Evolutionary conservation across 768 basidiomycete genomes (phyloP), one percentile per base, ranked within the genome.

Genomic region (Calocybe cyanea): DNA sequence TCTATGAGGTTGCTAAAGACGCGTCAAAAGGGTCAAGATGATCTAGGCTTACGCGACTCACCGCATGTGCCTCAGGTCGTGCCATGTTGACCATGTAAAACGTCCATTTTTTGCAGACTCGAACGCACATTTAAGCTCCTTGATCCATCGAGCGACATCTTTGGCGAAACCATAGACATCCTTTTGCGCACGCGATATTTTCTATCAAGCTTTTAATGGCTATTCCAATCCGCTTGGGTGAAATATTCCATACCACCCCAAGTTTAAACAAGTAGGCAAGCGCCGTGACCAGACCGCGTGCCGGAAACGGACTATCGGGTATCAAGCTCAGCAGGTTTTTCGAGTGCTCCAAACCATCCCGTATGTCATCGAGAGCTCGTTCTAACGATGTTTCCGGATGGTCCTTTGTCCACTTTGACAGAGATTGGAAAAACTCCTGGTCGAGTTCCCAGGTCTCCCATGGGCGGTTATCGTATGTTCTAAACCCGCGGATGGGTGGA

Each of bases 41-140:
- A 4, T 13, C 19, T n/a, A 7, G 18, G 35, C 13, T 28, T 33
- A 17, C 11, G 18, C 13, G n/a, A 30, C 40, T n/a, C 33, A 54
- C 53, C 49, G 49, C 28, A 52, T 49, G 15, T 49, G 43, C 31
- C 24, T 18, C 3, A 56, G 53, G 20, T 51, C 48, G 8, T 43
- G 33, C 47, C 50, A 50, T 7, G 50, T 49, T 18, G 33, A 17
- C 15, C 34, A 35, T 0, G 55, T 54, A 10, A 54, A 42, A 3
- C 43, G 21, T 15, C 49, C 50, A 18, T 41, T 28, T 21, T 30
- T 32, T 8, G 41, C 38, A 17, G 23, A 19, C 2, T 13, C 32
- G 21, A 57, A 54, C 5, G 50, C 43, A 4, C 20, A 13, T 15
- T 40, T 49, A 4, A 57, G 28, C 14, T 38, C 38, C 10, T 38